These are phyloP conservation scores for Tricholoma sp. DNA, from an alignment of 768 basidiomycete genomes.

Conservation along the genomic window DNA sequence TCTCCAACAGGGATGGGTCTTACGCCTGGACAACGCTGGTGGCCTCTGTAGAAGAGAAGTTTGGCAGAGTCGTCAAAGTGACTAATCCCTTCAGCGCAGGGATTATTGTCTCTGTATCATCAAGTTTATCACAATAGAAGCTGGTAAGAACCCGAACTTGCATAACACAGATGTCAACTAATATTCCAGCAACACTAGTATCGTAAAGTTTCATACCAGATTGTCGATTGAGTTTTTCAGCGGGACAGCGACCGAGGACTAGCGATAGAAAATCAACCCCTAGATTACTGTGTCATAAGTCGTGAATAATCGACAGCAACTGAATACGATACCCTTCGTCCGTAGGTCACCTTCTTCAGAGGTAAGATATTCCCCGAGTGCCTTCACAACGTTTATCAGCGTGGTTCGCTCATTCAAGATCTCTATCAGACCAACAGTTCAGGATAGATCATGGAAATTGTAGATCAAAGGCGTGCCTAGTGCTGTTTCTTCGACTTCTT, in stretches of 20 bases:
- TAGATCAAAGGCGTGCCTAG: conserved; percentile 41
- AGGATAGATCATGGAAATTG: background rate
- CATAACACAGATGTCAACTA: conserved; percentile 5
- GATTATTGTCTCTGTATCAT: conserved; percentile 79
- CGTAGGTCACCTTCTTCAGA: conserved; percentile 77
- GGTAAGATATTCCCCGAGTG: conserved; percentile 83
- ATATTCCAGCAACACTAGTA: conserved; percentile 4
- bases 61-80: conserved; percentile 56
- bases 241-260: conserved; percentile 58
- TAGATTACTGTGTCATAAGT: conserved; percentile 24
- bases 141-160: conserved; percentile 75
- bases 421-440: conserved; percentile 21
- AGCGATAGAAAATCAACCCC: conserved; percentile 82
- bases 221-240: conserved; percentile 68
- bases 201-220: conserved; percentile 53
- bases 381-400: conserved; percentile 77
- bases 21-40: conserved; percentile 59
- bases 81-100: conserved; percentile 76
- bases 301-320: background rate
- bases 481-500: conserved; percentile 54
- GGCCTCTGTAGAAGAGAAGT: conserved; percentile 62
- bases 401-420: conserved; percentile 50
- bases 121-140: conserved; percentile 85
- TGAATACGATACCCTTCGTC: conserved; percentile 58
- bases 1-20: conserved; percentile 3